Conservation (phyloP, 768 basidiomycete species). For the Thelephora ganbajun region DNA sequence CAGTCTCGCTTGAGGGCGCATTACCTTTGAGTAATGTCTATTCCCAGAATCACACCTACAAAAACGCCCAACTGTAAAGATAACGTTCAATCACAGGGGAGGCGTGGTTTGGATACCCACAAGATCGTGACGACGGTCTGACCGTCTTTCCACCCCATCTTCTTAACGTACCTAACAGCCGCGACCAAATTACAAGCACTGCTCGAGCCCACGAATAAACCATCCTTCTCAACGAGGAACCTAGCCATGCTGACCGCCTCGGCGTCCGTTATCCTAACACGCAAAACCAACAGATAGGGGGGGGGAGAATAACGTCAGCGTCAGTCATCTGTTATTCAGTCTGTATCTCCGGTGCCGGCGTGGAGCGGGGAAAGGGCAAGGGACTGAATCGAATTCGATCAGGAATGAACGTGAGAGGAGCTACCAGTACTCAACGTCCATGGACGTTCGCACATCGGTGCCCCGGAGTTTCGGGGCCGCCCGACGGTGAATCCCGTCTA, state of each 20-base stretch:
- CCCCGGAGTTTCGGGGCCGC: too few species aligned
- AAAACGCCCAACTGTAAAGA: too few species aligned
- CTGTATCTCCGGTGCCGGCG: too few species aligned
- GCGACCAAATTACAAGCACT: slow-evolving; percentile 96
- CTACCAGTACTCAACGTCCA: too few species aligned
- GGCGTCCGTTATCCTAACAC: slow-evolving; percentile 66
- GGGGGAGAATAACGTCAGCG: not conserved
- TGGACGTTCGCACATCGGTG: too few species aligned
- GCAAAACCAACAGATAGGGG: not conserved
- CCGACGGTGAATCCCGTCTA: too few species aligned
- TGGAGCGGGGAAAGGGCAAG: too few species aligned
- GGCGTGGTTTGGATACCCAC: slow-evolving; percentile 31
- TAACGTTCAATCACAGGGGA: too few species aligned
- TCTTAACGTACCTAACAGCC: slow-evolving; percentile 65
- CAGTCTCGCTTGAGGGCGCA: not conserved
- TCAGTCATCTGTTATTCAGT: not conserved
- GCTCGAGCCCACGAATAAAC: slow-evolving; percentile 89
- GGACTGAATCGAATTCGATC: too few species aligned
- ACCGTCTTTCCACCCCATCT: slow-evolving; percentile 53
- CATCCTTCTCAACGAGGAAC: slow-evolving; percentile 81
- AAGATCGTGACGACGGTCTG: slow-evolving; percentile 76
- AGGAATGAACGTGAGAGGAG: too few species aligned
- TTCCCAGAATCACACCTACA: slow-evolving; percentile 78
- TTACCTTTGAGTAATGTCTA: slow-evolving; percentile 86
- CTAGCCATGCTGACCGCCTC: slow-evolving; percentile 96